A percentile compares a stretch with the other conserved stretches of the same genome.
Conservation (phyloP, 805 yeast genomes). For the Schwanniomyces occidentalis region DNA sequence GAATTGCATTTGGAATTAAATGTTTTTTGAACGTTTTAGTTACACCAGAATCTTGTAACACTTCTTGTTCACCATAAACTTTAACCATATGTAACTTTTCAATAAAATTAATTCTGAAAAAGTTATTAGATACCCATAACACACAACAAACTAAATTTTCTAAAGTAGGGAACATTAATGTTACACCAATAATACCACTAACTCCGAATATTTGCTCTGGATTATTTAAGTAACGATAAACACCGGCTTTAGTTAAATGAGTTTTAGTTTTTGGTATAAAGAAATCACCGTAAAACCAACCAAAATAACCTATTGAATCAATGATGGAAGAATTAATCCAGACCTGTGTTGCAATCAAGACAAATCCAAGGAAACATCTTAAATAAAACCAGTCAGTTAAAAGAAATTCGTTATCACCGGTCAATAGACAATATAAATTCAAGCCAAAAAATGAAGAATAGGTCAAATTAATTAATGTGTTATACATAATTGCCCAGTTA, state of each 20-base stretch:
- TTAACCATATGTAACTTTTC: conserved; percentile 78
- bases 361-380: conserved; percentile 57
- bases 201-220: conserved; percentile 81
- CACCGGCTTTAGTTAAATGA: conserved; percentile 71
- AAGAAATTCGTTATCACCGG: conserved; percentile 17
- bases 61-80: conserved; percentile 66
- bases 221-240: conserved; percentile 76
- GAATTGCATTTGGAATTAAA: conserved; percentile 39
- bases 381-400: conserved; percentile 45
- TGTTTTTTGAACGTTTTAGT: conserved; percentile 45
- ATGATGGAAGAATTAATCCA: conserved; percentile 72
- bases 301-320: conserved; percentile 74
- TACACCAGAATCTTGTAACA: conserved; percentile 53
- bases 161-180: conserved; percentile 57
- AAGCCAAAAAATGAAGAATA: conserved; percentile 52
- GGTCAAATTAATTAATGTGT: conserved; percentile 49
- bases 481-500: conserved; percentile 72
- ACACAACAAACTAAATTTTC: conserved; percentile 51
- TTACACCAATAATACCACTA: conserved; percentile 77
- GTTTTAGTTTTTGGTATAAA: conserved; percentile 58
- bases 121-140: conserved; percentile 64
- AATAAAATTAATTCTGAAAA: conserved; percentile 67
- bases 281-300: conserved; percentile 91
- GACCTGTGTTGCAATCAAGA: conserved; percentile 57
- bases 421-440: conserved; percentile 29